phyloP scores from a whole-genome alignment of 2,329 filamentous ascomycete species.

The Gaeumannomyces tritici region DNA sequence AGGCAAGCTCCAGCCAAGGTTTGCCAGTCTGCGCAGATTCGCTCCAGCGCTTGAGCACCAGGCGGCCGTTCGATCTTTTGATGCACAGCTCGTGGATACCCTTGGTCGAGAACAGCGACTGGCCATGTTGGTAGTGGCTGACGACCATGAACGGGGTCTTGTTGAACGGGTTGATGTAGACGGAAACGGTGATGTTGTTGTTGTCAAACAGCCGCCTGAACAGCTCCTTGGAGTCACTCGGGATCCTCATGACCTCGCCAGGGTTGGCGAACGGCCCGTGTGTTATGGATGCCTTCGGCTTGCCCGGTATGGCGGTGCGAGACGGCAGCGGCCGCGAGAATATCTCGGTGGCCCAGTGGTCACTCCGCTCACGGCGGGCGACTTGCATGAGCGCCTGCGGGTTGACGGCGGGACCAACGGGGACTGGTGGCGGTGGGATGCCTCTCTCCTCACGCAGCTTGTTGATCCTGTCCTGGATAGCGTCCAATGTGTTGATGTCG shows the following conservation, averaged over 20 bases:
- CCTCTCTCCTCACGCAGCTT: conserved; percentile 41
- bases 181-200: conserved; percentile 42
- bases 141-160: conserved; percentile 37
- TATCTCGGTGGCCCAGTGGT: conserved; percentile 52
- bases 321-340: conserved; percentile 45
- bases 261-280: conserved; percentile 33
- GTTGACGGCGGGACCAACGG: background rate
- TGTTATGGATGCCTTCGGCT: conserved; percentile 7
- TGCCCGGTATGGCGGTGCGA: conserved; percentile 36
- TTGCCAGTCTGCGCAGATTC: conserved; percentile 29
- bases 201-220: conserved; percentile 45
- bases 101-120: conserved; percentile 35
- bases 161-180: conserved; percentile 33
- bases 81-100: conserved; percentile 47
- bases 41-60: conserved; percentile 46
- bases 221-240: conserved; percentile 38
- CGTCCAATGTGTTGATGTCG: conserved; percentile 45
- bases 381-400: conserved; percentile 1
- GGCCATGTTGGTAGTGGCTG: conserved; percentile 28
- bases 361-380: background rate
- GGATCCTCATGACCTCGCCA: conserved; percentile 30
- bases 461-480: conserved; percentile 36
- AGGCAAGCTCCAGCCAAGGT: conserved; percentile 45
- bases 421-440: conserved; percentile 27
- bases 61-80: conserved; percentile 30